Evolutionary conservation across 345 rosid genomes (phyloP).

Genomic region (Corchorus olitorius): DNA sequence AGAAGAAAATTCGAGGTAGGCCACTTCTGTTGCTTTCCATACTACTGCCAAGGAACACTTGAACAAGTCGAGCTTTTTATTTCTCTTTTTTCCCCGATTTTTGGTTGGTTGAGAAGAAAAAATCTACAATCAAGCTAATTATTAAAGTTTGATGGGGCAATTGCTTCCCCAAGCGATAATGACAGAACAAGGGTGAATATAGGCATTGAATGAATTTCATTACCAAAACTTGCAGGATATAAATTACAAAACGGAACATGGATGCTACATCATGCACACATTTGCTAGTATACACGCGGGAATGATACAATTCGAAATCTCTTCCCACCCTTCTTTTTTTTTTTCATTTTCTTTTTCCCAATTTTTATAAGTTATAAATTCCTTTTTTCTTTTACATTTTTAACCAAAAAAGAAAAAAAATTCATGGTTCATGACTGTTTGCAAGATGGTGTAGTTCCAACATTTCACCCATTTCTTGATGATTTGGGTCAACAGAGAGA

Average conservation of each 20-base stretch:
- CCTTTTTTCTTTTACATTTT: not conserved
- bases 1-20: too few relatives aligned
- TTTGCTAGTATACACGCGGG: slow-evolving; percentile 24
- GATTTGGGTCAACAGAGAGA: slow-evolving; percentile 88
- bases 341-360: not conserved
- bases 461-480: slow-evolving; percentile 64
- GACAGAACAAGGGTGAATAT: not conserved
- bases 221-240: not conserved
- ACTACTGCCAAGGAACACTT: too few relatives aligned
- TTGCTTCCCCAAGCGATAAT: too few relatives aligned
- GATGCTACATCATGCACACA: slow-evolving; percentile 25
- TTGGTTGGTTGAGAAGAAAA: too few relatives aligned
- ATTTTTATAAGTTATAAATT: not conserved
- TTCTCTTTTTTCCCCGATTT: too few relatives aligned
- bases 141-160: too few relatives aligned
- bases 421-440: slow-evolving; percentile 87
- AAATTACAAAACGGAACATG: slow-evolving; percentile 8
- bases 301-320: slow-evolving; percentile 15
- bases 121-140: too few relatives aligned
- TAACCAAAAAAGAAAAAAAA: not conserved
- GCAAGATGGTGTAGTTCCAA: slow-evolving; percentile 89
- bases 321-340: not conserved
- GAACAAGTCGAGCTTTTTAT: too few relatives aligned
- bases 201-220: not conserved
- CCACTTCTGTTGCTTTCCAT: too few relatives aligned